Evolutionary conservation across 2,329 filamentous ascomycete species (phyloP).

Genomic region (Fusarium chuoi): DNA sequence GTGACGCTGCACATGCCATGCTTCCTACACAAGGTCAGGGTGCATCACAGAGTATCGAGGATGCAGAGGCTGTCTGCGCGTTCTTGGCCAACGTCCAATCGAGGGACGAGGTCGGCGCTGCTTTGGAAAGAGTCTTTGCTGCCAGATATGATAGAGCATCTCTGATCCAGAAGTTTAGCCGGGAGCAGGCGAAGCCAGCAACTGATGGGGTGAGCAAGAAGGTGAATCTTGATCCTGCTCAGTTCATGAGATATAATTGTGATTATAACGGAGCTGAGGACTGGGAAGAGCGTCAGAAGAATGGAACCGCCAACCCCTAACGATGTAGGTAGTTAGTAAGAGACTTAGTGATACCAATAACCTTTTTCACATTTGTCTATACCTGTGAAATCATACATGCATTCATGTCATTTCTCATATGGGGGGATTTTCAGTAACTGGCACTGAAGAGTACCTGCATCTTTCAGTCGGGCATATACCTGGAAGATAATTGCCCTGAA

Average conservation of each 20-base stretch:
- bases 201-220: conserved; percentile 26
- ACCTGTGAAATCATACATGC: not conserved
- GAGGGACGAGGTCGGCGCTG: not conserved
- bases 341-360: not conserved
- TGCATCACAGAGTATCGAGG: conserved; percentile 14
- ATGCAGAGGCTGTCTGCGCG: conserved; percentile 3
- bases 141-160: conserved; percentile 23
- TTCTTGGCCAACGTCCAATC: not conserved
- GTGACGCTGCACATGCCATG: conserved; percentile 16
- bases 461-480: not conserved
- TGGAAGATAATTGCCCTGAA: not conserved
- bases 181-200: conserved; percentile 34
- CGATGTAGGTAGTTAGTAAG: not conserved
- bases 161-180: conserved; percentile 36
- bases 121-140: conserved; percentile 7
- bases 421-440: fast-evolving
- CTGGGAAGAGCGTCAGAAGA: conserved; percentile 34
- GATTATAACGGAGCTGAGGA: conserved; percentile 32
- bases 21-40: conserved; percentile 13
- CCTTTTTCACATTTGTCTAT: not conserved
- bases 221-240: conserved; percentile 33
- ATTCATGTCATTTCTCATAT: too few species aligned
- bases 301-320: conserved; percentile 6
- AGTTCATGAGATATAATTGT: conserved; percentile 39
- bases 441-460: not conserved